Conservation (phyloP, 768 basidiomycete genomes). For the Leccinellum albellum region DNA sequence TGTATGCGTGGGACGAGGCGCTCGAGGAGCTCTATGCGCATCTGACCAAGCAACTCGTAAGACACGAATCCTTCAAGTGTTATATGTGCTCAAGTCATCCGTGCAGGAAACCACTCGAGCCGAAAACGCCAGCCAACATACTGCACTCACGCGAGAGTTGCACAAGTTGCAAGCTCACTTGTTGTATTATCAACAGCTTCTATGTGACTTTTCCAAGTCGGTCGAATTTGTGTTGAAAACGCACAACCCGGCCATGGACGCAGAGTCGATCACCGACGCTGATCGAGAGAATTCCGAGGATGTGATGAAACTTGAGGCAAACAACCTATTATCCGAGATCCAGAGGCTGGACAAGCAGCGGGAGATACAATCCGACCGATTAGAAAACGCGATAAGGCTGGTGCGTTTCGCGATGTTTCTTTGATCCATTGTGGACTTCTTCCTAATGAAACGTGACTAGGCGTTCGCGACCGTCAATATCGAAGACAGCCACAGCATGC, state of each 20-base stretch:
- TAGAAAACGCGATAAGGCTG: conserved; percentile 32
- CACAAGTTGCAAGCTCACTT: conserved; percentile 57
- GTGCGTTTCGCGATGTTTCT: conserved; percentile 11
- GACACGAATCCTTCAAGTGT: not conserved
- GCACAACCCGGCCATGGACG: conserved; percentile 45
- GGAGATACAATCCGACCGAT: conserved; percentile 23
- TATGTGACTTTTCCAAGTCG: conserved; percentile 52
- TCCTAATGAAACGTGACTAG: conserved; percentile 27
- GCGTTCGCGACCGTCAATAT: conserved; percentile 61
- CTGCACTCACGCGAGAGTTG: conserved; percentile 47
- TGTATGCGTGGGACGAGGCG: conserved; percentile 62
- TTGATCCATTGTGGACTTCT: not conserved
- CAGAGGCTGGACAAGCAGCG: conserved; percentile 34
- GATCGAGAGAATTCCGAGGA: conserved; percentile 7
- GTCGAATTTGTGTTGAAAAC: conserved; percentile 48
- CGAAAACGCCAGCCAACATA: conserved; percentile 33
- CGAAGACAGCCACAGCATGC: conserved; percentile 51
- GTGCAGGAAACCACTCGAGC: conserved; percentile 39
- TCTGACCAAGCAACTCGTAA: conserved; percentile 44
- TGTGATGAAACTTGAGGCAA: conserved; percentile 17
- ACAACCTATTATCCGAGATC: conserved; percentile 39
- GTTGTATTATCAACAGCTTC: conserved; percentile 50
- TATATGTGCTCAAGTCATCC: not conserved
- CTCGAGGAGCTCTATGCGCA: conserved; percentile 50
- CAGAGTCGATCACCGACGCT: conserved; percentile 6